These are phyloP conservation scores for Suillus subaureus DNA, from an alignment of 768 basidiomycete species.

Conservation along the genomic window DNA sequence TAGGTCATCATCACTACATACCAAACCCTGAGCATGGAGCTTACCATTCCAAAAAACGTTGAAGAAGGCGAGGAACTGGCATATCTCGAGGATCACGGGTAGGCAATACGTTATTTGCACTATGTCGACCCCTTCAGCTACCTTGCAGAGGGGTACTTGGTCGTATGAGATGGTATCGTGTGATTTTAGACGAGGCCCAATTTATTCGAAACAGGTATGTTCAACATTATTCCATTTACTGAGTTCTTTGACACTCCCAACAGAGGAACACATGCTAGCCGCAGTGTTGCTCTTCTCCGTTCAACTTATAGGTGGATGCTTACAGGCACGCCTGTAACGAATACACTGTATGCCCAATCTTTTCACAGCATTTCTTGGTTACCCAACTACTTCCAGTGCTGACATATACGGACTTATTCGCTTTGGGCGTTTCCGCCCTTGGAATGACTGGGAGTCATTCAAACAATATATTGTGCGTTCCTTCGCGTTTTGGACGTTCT, in stretches of 20 bases:
- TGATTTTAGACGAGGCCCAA: constrained; percentile 80
- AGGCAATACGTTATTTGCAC: constrained; percentile 12
- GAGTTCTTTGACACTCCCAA: background rate
- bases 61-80: constrained; percentile 48
- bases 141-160: constrained; percentile 58
- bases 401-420: constrained; percentile 74
- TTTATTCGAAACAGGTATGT: constrained; percentile 66
- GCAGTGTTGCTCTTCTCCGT: constrained; percentile 59
- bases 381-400: constrained; percentile 34
- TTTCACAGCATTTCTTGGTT: background rate
- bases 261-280: constrained; percentile 59
- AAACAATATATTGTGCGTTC: constrained; percentile 52
- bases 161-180: constrained; percentile 64
- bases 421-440: constrained; percentile 69
- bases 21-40: constrained; percentile 67
- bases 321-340: constrained; percentile 77
- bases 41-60: constrained; percentile 51
- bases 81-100: constrained; percentile 56
- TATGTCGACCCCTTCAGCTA: background rate
- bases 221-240: constrained; percentile 1
- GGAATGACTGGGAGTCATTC: constrained; percentile 74
- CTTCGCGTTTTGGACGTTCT: background rate
- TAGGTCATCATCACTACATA: constrained; percentile 80
- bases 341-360: constrained; percentile 51
- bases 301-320: constrained; percentile 77